Percentiles rank a stretch among this genome's conserved stretches.
These are phyloP conservation scores for Clarireedia homoeocarpa DNA, from an alignment of 2,329 filamentous ascomycete species.

Conservation along the genomic window DNA sequence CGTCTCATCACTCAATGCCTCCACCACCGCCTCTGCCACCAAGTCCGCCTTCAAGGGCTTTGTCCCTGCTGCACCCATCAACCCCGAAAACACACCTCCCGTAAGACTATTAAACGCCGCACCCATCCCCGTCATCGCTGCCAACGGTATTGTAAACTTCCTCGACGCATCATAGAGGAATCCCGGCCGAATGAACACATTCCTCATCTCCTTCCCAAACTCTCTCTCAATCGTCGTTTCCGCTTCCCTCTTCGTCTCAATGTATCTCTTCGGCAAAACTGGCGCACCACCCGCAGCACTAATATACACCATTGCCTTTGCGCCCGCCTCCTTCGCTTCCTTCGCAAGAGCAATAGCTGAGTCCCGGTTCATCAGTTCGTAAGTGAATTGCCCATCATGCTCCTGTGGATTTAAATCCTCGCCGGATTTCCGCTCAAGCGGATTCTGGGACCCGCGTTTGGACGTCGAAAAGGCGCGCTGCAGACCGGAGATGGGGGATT, in stretches of 20 bases:
- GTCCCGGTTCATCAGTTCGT: slow-evolving; percentile 96
- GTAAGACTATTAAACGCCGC: slow-evolving; percentile 70
- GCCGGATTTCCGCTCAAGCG: slow-evolving; percentile 53
- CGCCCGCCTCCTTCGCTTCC: slow-evolving; percentile 58
- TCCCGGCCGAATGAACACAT: slow-evolving; percentile 74
- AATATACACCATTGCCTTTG: slow-evolving; percentile 73
- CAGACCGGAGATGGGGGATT: slow-evolving; percentile 73
- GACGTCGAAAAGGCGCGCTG: slow-evolving; percentile 67
- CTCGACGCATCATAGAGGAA: slow-evolving; percentile 86
- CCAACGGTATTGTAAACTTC: slow-evolving; percentile 76
- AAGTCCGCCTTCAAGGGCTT: slow-evolving; percentile 84
- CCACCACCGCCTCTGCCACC: slow-evolving; percentile 83
- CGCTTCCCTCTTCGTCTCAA: slow-evolving; percentile 85
- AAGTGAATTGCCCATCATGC: slow-evolving; percentile 72
- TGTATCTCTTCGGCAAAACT: slow-evolving; percentile 76
- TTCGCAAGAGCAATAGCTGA: slow-evolving; percentile 75
- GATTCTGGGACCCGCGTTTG: slow-evolving; percentile 59
- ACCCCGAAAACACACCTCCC: slow-evolving; percentile 63
- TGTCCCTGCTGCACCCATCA: slow-evolving; percentile 75
- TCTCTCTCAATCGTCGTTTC: slow-evolving; percentile 66
- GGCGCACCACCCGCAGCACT: slow-evolving; percentile 83
- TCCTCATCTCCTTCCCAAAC: slow-evolving; percentile 69
- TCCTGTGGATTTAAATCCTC: slow-evolving; percentile 58
- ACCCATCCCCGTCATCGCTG: slow-evolving; percentile 66
- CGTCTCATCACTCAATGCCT: slow-evolving; percentile 68